Percentiles rank a stretch among this genome's conserved stretches.
Conservation (phyloP, 306 rosid genomes). For the Pterocarpus santalinus region DNA sequence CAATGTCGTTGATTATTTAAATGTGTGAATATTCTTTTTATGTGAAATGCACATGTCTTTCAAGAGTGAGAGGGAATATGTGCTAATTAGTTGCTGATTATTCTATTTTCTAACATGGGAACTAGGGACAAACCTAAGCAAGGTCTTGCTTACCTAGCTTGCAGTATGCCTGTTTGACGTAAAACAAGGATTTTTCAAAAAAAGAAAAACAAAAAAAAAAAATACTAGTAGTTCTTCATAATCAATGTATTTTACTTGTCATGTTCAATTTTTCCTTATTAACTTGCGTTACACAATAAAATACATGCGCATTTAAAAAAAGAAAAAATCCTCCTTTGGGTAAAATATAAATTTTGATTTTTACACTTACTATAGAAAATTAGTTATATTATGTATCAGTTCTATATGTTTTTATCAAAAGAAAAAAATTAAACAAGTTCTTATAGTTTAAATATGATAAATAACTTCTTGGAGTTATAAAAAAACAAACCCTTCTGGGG, state of each 20-base stretch:
- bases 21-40: constrained; percentile 53
- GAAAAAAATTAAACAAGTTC: no score
- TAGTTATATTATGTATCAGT: no score
- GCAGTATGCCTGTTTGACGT: constrained; percentile 24
- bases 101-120: constrained; percentile 39
- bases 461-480: no score
- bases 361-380: background rate
- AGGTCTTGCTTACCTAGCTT: constrained; percentile 45
- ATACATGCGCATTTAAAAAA: background rate
- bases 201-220: background rate
- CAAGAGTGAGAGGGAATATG: constrained; percentile 53
- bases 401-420: no score
- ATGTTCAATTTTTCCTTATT: background rate
- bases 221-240: background rate
- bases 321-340: background rate
- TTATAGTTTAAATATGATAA: no score
- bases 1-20: constrained; percentile 33
- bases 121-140: constrained; percentile 42
- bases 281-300: background rate
- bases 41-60: constrained; percentile 57
- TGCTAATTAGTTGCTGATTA: constrained; percentile 46
- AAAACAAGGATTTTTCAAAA: background rate
- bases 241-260: no score
- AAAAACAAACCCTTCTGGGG: no score
- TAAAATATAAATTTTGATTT: no score